These are phyloP conservation scores for Ustilago curta DNA, from an alignment of 1,284 basidiomycete species.

Conservation along the genomic window DNA sequence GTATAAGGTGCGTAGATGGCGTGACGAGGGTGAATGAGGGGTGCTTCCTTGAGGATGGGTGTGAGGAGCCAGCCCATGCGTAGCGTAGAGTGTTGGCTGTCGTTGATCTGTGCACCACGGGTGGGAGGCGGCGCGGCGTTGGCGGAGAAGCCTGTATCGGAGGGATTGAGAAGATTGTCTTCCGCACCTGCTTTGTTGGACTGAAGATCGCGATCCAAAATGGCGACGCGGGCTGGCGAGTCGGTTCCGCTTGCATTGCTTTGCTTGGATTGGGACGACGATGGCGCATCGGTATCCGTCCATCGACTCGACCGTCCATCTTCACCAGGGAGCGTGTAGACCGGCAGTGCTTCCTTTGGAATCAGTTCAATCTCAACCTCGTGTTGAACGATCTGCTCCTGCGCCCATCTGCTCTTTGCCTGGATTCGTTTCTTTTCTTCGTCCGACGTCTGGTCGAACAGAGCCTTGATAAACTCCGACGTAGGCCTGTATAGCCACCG, in stretches of 20 bases:
- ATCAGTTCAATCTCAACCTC: conserved; percentile 55
- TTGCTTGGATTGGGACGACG: neutral
- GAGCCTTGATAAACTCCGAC: conserved; percentile 53
- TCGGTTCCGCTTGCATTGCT: conserved; percentile 1
- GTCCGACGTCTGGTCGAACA: conserved; percentile 43
- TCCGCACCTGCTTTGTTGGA: conserved; percentile 20
- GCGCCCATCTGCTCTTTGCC: conserved; percentile 34
- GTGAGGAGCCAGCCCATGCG: conserved; percentile 61
- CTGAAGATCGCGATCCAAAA: conserved; percentile 24
- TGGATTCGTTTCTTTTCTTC: conserved; percentile 25
- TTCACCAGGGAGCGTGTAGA: conserved; percentile 46
- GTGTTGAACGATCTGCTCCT: conserved; percentile 22
- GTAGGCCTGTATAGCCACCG: conserved; percentile 64
- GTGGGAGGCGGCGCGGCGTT: conserved; percentile 20
- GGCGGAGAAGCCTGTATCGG: conserved; percentile 36
- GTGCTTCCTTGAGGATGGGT: conserved; percentile 55
- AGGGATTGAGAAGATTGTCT: conserved; percentile 33
- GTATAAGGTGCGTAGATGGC: conserved; percentile 40
- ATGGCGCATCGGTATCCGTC: conserved; percentile 13
- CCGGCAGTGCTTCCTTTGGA: conserved; percentile 49
- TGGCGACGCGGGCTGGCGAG: conserved; percentile 19
- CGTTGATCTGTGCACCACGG: neutral
- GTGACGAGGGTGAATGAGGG: conserved; percentile 64
- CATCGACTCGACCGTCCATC: conserved; percentile 28
- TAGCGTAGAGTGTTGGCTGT: conserved; percentile 17